A percentile compares a stretch with the other conserved stretches of the same genome.
These are phyloP conservation scores for Fusarium neocosmosporiellum DNA, from an alignment of 2,329 filamentous ascomycete genomes.

Conservation along the genomic window DNA sequence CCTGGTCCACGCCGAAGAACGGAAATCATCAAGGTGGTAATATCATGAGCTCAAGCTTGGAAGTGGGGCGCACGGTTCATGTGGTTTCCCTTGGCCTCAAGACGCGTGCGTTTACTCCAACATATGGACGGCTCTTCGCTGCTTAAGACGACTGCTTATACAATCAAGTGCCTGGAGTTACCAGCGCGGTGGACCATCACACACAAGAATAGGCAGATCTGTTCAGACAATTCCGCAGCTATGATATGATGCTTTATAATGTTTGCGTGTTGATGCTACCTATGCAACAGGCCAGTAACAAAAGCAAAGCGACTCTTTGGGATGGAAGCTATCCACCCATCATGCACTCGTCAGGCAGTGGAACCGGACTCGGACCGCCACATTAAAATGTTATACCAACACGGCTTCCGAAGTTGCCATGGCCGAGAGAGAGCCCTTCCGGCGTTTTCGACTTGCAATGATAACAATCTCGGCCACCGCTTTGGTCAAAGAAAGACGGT, in stretches of 20 bases:
- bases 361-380: background rate
- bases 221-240: background rate
- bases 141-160: background rate
- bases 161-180: background rate
- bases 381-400: background rate
- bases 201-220: background rate
- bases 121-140: background rate
- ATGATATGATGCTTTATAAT: background rate
- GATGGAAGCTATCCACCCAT: background rate
- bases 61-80: slow-evolving; percentile 36
- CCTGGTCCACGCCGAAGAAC: background rate
- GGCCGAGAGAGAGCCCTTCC: background rate
- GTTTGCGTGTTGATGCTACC: background rate
- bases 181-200: background rate
- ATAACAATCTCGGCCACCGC: background rate
- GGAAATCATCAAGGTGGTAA: background rate
- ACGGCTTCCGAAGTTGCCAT: background rate
- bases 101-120: slow-evolving; percentile 4
- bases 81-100: background rate
- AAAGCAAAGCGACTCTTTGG: background rate
- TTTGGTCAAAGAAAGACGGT: background rate
- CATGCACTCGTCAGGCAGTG: background rate
- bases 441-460: background rate
- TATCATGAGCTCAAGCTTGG: slow-evolving; percentile 26
- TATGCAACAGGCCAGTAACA: background rate